phyloP scores from a whole-genome alignment of 2,329 filamentous ascomycete genomes.

The Gremmenia infestans region DNA sequence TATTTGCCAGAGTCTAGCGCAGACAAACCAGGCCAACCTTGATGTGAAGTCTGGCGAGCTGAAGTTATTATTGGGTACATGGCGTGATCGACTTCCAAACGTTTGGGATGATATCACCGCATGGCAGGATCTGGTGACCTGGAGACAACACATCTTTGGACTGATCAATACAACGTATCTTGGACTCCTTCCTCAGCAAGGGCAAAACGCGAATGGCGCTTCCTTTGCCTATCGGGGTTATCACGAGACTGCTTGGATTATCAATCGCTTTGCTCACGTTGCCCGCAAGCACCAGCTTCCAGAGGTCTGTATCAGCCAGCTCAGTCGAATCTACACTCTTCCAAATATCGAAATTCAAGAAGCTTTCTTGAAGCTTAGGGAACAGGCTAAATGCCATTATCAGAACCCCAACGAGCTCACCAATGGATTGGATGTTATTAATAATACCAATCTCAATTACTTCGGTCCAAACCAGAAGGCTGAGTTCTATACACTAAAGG shows the following conservation, averaged over 20 bases:
- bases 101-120: conserved; percentile 99
- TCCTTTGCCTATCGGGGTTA: conserved; percentile 97
- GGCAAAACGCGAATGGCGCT: conserved; percentile 78
- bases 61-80: conserved; percentile 87
- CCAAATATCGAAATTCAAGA: conserved; percentile 99
- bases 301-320: conserved; percentile 94
- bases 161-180: conserved; percentile 95
- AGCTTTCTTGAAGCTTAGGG: conserved; percentile 94
- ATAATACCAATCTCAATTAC: conserved; percentile 98
- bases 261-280: conserved; percentile 97
- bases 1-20: conserved; percentile 85
- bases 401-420: conserved; percentile 90
- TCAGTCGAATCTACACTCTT: conserved; percentile 96
- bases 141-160: conserved; percentile 98
- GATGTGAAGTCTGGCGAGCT: conserved; percentile 94
- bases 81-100: conserved; percentile 92
- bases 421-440: conserved; percentile 94
- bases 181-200: conserved; percentile 71
- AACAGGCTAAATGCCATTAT: conserved; percentile 98
- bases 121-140: conserved; percentile 99
- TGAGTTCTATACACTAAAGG: conserved; percentile 98
- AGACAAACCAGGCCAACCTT: conserved; percentile 78
- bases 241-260: conserved; percentile 99
- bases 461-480: conserved; percentile 95
- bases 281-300: conserved; percentile 94